Percentiles rank a stretch among this genome's conserved stretches.
Conservation (phyloP, 2,329 filamentous ascomycete species). For the Graphium sp. region DNA sequence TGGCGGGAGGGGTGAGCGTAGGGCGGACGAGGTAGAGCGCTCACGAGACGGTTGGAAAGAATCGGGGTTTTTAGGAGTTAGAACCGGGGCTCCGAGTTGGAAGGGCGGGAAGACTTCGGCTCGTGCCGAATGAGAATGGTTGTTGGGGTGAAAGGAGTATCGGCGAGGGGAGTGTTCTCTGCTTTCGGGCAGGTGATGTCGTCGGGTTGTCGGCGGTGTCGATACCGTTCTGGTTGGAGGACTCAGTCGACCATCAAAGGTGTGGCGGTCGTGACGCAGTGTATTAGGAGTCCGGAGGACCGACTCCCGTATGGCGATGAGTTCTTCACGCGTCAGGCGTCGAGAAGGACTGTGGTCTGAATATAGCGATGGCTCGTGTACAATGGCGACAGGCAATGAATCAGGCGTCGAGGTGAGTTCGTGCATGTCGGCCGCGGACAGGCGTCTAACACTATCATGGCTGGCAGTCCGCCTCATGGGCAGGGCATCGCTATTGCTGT, state of each 20-base stretch:
- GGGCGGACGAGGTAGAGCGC: too few relatives aligned
- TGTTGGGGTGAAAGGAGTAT: conserved; percentile 32
- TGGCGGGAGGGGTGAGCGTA: conserved; percentile 20
- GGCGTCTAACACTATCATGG: conserved; percentile 28
- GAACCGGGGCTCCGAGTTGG: too few relatives aligned
- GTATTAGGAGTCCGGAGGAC: conserved; percentile 6
- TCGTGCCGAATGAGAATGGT: too few relatives aligned
- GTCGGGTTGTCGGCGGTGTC: conserved; percentile 30
- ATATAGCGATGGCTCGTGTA: conserved; percentile 12
- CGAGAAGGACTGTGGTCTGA: conserved; percentile 13
- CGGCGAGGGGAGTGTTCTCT: conserved; percentile 21
- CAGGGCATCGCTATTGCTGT: background rate
- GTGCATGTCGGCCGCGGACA: conserved; percentile 42
- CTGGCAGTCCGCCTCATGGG: conserved; percentile 11
- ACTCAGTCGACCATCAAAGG: background rate
- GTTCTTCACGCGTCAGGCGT: conserved; percentile 3
- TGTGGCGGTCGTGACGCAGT: background rate
- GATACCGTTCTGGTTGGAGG: conserved; percentile 23
- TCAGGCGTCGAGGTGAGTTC: conserved; percentile 38
- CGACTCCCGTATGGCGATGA: conserved; percentile 12
- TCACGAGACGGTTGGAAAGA: too few relatives aligned
- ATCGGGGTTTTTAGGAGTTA: too few relatives aligned
- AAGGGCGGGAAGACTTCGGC: too few relatives aligned
- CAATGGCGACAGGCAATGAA: conserved; percentile 34
- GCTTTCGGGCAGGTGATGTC: conserved; percentile 9